Evolutionary conservation across 768 basidiomycete species (phyloP).

Genomic region (Leccinum disarticulatum): DNA sequence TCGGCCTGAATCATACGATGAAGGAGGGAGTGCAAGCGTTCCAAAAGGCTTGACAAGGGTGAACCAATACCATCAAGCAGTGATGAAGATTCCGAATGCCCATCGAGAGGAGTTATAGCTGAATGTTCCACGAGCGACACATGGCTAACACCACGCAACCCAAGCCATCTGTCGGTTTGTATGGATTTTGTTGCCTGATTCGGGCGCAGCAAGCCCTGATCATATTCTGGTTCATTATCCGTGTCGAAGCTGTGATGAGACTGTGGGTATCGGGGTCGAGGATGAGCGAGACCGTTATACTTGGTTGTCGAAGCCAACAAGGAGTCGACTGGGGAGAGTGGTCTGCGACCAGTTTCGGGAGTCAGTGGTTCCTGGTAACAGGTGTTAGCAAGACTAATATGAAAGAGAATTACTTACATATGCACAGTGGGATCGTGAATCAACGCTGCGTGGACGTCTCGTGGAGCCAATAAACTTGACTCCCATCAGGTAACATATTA

Average conservation of each 20-base stretch:
- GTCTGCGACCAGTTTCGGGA: slow-evolving; percentile 42
- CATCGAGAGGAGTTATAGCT: slow-evolving; percentile 53
- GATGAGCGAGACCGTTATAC: slow-evolving; percentile 26
- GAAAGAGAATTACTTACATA: slow-evolving; percentile 33
- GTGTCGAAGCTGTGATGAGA: slow-evolving; percentile 41
- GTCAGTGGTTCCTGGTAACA: slow-evolving; percentile 43
- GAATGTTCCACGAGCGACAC: slow-evolving; percentile 35
- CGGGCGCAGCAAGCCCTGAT: slow-evolving; percentile 26
- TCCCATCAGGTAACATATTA: slow-evolving; percentile 25
- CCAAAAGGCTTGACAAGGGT: slow-evolving; percentile 53
- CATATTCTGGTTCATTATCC: slow-evolving; percentile 42
- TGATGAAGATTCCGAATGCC: slow-evolving; percentile 75
- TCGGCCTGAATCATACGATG: slow-evolving; percentile 71
- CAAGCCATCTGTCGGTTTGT: slow-evolving; percentile 58
- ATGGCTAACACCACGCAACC: slow-evolving; percentile 33
- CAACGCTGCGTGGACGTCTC: slow-evolving; percentile 37
- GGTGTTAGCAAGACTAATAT: slow-evolving; percentile 10
- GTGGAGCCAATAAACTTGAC: slow-evolving; percentile 24
- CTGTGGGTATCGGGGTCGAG: slow-evolving; percentile 25
- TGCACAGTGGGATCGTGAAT: slow-evolving; percentile 29
- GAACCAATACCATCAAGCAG: slow-evolving; percentile 53
- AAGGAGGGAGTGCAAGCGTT: slow-evolving; percentile 64
- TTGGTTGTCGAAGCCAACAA: slow-evolving; percentile 26
- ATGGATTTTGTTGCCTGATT: slow-evolving; percentile 62
- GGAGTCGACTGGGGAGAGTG: slow-evolving; percentile 44